Base-by-base conservation (phyloP, 2,329 filamentous ascomycete species). In the Curvularia spicifera region DNA sequence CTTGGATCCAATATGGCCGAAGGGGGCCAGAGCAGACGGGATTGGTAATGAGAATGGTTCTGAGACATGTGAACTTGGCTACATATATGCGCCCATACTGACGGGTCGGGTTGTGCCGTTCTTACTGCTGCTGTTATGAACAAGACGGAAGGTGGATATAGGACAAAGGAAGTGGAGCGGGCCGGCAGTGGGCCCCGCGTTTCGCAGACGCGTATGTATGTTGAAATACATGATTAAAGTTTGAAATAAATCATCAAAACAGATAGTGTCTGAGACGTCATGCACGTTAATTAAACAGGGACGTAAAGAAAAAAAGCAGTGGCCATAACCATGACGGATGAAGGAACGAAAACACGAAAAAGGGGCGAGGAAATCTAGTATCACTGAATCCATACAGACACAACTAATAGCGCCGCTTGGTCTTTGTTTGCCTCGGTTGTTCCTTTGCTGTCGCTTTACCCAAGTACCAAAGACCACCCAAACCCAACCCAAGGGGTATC, bases 401-500 rank as follows among this genome's bases (percentile, higher is more conserved):
- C 45, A 46, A 46, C 44, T 24, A 43, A 43, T 15, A 43, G 28
- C 15, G 39, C 39, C 22, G 45, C 24, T 20, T 22, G 22, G 33
- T 46, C 47, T 48, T 48, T 51, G 37, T 51, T 28, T 45, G 26
- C 51, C 49, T 44, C 7, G 31, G 29, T 37, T 18, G 20, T 44
- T 39, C 33, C 12, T 31, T 26, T 37, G 24, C 28, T 13, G 18
- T 52, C 47, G 22, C 48, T 24, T 24, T 44, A 48, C 28, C 53
- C 45, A 51, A 26, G 42, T 44, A 44, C 29, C 22, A 26, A 40
- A 40, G 29, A 31, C 44, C 37, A 54, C 37, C 47, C 42, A 51
- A 52, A 53, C 39, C 49, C 56, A 51, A 51, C 24, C 50, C 50
- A 48, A 48, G 49, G 51, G 52, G 56, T 52, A 59, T 59, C 46